Evolutionary conservation across 768 basidiomycete genomes (phyloP).

Genomic region (Sutorius australiensis): DNA sequence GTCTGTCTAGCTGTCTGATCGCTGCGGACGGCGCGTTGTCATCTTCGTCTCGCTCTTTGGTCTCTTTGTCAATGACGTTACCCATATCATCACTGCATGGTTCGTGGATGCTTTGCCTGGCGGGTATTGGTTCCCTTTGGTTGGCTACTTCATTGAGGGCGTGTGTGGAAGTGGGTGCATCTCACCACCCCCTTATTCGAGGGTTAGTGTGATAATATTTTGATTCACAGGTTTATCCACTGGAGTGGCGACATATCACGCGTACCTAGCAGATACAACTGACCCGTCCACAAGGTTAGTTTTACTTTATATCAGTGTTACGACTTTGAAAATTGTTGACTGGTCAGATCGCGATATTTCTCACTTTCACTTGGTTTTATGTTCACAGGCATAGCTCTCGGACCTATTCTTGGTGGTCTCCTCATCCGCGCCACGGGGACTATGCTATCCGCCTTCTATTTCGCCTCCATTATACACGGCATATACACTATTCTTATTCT

Average conservation of each 20-base stretch:
- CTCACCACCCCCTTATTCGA: not conserved
- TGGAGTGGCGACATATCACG: slow-evolving; percentile 50
- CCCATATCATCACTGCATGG: slow-evolving; percentile 60
- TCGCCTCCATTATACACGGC: slow-evolving; percentile 48
- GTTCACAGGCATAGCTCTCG: slow-evolving; percentile 72
- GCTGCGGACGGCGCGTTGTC: slow-evolving; percentile 64
- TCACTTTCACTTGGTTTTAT: slow-evolving; percentile 64
- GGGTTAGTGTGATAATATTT: not conserved
- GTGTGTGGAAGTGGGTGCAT: slow-evolving; percentile 58
- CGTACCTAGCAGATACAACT: slow-evolving; percentile 69
- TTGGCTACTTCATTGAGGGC: slow-evolving; percentile 67
- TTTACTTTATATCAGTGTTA: not conserved
- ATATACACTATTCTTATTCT: slow-evolving; percentile 48
- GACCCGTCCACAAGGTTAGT: slow-evolving; percentile 50
- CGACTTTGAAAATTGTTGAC: slow-evolving; percentile 1
- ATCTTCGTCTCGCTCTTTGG: slow-evolving; percentile 62
- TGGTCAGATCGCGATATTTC: slow-evolving; percentile 55
- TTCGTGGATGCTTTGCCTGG: slow-evolving; percentile 64
- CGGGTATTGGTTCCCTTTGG: slow-evolving; percentile 74
- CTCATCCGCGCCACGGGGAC: slow-evolving; percentile 55
- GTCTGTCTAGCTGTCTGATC: slow-evolving; percentile 61
- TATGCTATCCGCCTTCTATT: slow-evolving; percentile 68
- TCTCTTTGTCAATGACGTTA: slow-evolving; percentile 57
- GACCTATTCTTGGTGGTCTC: slow-evolving; percentile 68
- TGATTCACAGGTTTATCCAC: slow-evolving; percentile 45